These are phyloP conservation scores for Neurospora terricola DNA, from an alignment of 495 filamentous ascomycete genomes.

Conservation along the genomic window DNA sequence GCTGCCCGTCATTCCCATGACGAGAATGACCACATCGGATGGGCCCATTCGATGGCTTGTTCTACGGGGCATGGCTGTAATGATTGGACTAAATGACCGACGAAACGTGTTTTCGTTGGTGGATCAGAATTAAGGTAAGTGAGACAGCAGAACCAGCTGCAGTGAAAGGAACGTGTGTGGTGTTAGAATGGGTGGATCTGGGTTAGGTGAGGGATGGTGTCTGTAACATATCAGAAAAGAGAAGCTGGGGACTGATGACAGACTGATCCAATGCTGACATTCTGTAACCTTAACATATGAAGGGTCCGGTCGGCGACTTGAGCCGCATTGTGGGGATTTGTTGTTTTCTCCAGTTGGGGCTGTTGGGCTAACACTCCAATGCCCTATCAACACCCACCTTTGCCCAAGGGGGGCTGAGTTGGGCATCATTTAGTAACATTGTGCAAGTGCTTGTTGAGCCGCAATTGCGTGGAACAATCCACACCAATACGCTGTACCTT, in stretches of 20 bases:
- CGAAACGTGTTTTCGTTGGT: not conserved
- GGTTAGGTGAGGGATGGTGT: not conserved
- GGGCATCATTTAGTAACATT: not conserved
- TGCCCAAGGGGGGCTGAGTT: not conserved
- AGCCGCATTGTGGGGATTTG: not conserved
- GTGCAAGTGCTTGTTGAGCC: not conserved
- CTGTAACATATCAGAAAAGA: not conserved
- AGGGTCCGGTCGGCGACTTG: not conserved
- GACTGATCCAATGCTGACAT: not conserved
- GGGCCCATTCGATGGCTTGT: not conserved
- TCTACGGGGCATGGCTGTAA: not conserved
- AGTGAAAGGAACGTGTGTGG: not conserved
- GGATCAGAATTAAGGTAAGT: not conserved
- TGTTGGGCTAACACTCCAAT: not conserved
- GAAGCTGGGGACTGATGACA: not conserved
- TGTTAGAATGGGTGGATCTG: not conserved
- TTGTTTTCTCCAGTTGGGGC: not conserved
- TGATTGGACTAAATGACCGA: not conserved
- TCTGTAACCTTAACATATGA: not conserved
- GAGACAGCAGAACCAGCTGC: not conserved
- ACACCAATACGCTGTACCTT: not conserved
- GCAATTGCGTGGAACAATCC: not conserved
- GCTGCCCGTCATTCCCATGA: slow-evolving; percentile 29
- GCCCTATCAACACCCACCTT: not conserved
- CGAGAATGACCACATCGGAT: slow-evolving; percentile 3